Evolutionary conservation across 352 stramenopile species (phyloP).

Genomic region (Chrysophaeum taylorii): DNA sequence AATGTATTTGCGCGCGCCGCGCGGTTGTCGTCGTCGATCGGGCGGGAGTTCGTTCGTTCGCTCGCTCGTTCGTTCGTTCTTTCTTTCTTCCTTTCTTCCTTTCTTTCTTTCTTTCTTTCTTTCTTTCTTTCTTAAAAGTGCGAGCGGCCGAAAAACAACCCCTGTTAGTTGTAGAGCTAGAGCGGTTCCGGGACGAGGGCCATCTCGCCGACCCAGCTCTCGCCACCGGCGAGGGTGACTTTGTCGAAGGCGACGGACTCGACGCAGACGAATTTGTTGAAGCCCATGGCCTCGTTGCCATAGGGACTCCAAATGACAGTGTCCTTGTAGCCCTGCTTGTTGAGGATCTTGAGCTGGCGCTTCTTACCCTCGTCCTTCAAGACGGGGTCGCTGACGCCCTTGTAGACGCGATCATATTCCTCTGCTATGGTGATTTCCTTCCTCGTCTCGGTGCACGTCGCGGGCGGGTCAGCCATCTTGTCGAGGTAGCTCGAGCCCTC

Average conservation of each 20-base stretch:
- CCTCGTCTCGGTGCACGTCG: slow-evolving; percentile 54
- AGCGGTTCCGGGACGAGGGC: neutral
- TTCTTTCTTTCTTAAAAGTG: too few relatives aligned
- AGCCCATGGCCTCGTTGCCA: slow-evolving; percentile 58
- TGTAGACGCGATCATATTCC: slow-evolving; percentile 63
- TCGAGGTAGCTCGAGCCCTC: slow-evolving; percentile 59
- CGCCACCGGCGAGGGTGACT: neutral
- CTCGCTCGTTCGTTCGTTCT: too few relatives aligned
- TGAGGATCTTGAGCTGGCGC: slow-evolving; percentile 49
- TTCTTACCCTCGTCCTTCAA: slow-evolving; percentile 50
- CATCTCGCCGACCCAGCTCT: slow-evolving; percentile 2
- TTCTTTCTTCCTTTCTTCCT: too few relatives aligned
- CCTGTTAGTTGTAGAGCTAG: too few relatives aligned
- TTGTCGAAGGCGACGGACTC: slow-evolving; percentile 37
- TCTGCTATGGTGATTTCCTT: slow-evolving; percentile 53
- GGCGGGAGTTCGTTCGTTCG: too few relatives aligned
- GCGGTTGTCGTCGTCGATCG: too few relatives aligned
- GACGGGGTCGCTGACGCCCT: slow-evolving; percentile 54
- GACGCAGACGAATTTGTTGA: slow-evolving; percentile 61
- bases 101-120: too few relatives aligned
- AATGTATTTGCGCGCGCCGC: too few relatives aligned
- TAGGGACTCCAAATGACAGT: slow-evolving; percentile 59
- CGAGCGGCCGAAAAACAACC: too few relatives aligned
- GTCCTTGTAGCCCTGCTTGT: slow-evolving; percentile 52
- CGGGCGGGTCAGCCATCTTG: slow-evolving; percentile 48